These are phyloP conservation scores for Thielaviopsis populi DNA, from an alignment of 2,329 filamentous ascomycete genomes.

Conservation along the genomic window DNA sequence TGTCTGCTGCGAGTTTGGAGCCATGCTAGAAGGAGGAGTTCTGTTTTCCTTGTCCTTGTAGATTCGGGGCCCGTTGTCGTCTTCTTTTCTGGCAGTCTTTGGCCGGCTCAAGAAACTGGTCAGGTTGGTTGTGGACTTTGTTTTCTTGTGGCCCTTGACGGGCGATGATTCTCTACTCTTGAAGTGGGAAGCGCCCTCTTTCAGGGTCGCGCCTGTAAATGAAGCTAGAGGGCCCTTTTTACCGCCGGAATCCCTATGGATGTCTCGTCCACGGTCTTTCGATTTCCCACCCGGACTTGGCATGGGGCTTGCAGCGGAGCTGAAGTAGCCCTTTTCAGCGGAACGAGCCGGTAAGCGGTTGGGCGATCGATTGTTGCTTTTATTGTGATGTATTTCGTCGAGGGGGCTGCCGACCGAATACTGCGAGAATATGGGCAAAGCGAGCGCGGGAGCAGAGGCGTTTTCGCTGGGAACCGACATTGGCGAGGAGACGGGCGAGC, in stretches of 20 bases:
- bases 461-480: conserved; percentile 12
- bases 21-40: conserved; percentile 13
- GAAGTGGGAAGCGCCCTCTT: conserved; percentile 20
- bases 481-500: conserved; percentile 11
- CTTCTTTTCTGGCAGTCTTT: conserved; percentile 51
- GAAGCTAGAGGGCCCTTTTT: conserved; percentile 10
- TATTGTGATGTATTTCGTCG: conserved; percentile 13
- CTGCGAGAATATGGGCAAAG: conserved; percentile 14
- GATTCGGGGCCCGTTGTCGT: conserved; percentile 10
- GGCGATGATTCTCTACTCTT: conserved; percentile 35
- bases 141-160: conserved; percentile 52
- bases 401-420: conserved; percentile 12
- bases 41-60: conserved; percentile 17
- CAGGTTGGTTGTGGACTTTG: conserved; percentile 74
- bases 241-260: conserved; percentile 20
- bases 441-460: conserved; percentile 3
- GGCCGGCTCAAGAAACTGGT: conserved; percentile 58
- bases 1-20: neutral
- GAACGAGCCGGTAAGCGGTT: conserved; percentile 12
- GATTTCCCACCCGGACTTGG: neutral
- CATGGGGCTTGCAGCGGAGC: neutral
- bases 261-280: conserved; percentile 24
- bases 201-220: conserved; percentile 7
- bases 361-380: conserved; percentile 8
- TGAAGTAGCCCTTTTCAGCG: conserved; percentile 7